Evolutionary conservation across 495 filamentous ascomycete species (phyloP), one percentile per base, ranked within the genome.

Genomic region (Penicillium alfredii): DNA sequence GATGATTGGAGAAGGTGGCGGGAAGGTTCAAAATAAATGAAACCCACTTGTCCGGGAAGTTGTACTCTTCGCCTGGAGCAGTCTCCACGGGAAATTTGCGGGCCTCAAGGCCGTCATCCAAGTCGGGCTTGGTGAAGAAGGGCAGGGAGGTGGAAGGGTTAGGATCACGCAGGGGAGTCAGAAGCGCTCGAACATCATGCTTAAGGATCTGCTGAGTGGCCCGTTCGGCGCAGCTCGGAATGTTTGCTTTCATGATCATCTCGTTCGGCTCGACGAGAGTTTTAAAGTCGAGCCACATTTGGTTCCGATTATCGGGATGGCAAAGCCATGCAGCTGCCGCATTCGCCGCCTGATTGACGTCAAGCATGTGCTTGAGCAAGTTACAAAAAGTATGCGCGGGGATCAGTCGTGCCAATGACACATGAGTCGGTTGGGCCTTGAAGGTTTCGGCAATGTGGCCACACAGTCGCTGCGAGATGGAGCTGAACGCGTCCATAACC

Each of bases 201-300:
- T 84, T 74, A 7, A 96, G 56, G 11, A 94, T 80, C 31, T 78
- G 75, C 29, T 68, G 82, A 38, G 70, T 73, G 37, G 69, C 73
- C 6, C 30, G 39, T 39, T 63, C 62, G 1, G 62, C 62, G 33
- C 63, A 68, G 17, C 43, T 55, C 0, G 67, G 67, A 8, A 69
- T 63, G 29, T 68, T 63, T 20, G 64, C 66, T 35, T 55, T 66
- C 13, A 40, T 40, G 14, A 69, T 60, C 64, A 72, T 68, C 8
- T 69, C 63, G 24, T 58, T 72, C 0, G 87, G 73, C 34, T 88
- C 81, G 12, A 97, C 86, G 61, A 82, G 77, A 0, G 69, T 72
- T 22, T 84, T 80, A 79, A 88, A 97, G 52, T 98, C 92, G 27
- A 80, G 65, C 72, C 92, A 94, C 92, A 98, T 98, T 40, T 86